A percentile compares a stretch with the other conserved stretches of the same genome.
These are phyloP conservation scores for Lactifluus volemus DNA, from an alignment of 768 basidiomycete genomes.

Conservation along the genomic window DNA sequence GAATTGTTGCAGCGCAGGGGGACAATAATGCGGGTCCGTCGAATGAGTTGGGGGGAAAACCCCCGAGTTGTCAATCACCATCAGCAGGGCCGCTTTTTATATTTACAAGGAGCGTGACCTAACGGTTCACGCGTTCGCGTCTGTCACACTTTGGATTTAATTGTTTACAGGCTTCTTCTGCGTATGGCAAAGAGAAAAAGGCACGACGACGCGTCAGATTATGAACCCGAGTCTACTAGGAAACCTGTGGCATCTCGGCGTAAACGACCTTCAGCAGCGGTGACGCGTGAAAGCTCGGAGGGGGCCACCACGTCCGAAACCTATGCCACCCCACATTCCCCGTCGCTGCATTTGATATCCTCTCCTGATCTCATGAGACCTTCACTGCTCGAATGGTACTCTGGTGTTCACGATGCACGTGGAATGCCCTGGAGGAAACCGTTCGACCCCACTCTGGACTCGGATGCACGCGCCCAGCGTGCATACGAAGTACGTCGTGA, in stretches of 20 bases:
- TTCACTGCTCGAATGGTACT: constrained; percentile 64
- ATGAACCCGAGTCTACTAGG: neutral
- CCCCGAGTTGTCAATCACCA: too few relatives aligned
- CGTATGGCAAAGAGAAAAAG: constrained; percentile 9
- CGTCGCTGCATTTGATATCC: constrained; percentile 41
- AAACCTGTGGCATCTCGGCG: neutral
- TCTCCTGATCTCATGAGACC: constrained; percentile 34
- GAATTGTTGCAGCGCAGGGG: constrained; percentile 26
- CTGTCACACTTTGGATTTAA: neutral
- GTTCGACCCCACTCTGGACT: constrained; percentile 43
- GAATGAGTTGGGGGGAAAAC: constrained; percentile 27
- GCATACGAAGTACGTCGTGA: constrained; percentile 75
- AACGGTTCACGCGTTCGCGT: too few relatives aligned
- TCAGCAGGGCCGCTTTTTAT: neutral
- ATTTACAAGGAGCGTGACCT: too few relatives aligned
- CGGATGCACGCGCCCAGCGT: constrained; percentile 64
- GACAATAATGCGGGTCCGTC: constrained; percentile 33
- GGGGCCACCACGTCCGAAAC: neutral
- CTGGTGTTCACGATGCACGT: constrained; percentile 50
- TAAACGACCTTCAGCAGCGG: neutral
- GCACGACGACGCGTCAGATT: constrained; percentile 7
- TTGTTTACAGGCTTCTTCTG: too few relatives aligned
- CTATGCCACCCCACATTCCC: constrained; percentile 27
- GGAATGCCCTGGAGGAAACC: constrained; percentile 92
- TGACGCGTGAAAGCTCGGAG: neutral